Evolutionary conservation across 2,329 filamentous ascomycete species (phyloP).

Genomic region (Fusarium sp.): DNA sequence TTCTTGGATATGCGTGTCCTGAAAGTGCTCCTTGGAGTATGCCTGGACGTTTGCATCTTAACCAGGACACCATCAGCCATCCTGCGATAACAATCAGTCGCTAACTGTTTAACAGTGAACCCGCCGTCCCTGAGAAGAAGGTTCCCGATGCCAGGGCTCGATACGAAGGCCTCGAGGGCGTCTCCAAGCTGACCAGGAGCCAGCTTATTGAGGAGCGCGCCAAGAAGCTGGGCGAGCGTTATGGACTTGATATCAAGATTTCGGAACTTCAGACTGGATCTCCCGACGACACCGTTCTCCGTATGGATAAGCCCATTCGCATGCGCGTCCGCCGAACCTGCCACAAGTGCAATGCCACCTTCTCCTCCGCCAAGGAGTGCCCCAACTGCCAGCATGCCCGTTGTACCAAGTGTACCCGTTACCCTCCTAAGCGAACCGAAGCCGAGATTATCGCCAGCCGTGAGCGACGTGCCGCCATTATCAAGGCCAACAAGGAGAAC

Average conservation of each 20-base stretch:
- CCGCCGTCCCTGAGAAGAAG: slow-evolving; percentile 30
- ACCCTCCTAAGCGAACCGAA: slow-evolving; percentile 75
- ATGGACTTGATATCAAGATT: slow-evolving; percentile 67
- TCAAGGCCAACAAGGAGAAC: slow-evolving; percentile 70
- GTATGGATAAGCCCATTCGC: slow-evolving; percentile 80
- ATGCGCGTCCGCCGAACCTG: slow-evolving; percentile 84
- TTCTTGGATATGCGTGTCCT: neutral
- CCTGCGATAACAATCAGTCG: neutral
- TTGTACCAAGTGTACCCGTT: slow-evolving; percentile 83
- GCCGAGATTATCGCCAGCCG: slow-evolving; percentile 66
- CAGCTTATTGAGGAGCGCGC: slow-evolving; percentile 69
- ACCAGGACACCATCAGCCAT: neutral
- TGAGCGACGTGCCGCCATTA: slow-evolving; percentile 61
- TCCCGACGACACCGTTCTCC: slow-evolving; percentile 66
- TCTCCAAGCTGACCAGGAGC: slow-evolving; percentile 59
- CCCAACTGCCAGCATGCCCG: slow-evolving; percentile 81
- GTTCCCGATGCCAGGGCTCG: slow-evolving; percentile 43
- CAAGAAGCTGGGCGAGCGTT: slow-evolving; percentile 66
- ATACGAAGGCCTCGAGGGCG: slow-evolving; percentile 49
- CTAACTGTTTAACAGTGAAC: slow-evolving; percentile 35
- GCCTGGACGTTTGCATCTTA: neutral
- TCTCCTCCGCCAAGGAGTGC: slow-evolving; percentile 80
- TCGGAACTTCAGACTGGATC: slow-evolving; percentile 64
- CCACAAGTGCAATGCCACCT: slow-evolving; percentile 82
- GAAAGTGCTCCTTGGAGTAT: neutral